phyloP scores from a whole-genome alignment of 768 basidiomycete species.

The Postia placenta region DNA sequence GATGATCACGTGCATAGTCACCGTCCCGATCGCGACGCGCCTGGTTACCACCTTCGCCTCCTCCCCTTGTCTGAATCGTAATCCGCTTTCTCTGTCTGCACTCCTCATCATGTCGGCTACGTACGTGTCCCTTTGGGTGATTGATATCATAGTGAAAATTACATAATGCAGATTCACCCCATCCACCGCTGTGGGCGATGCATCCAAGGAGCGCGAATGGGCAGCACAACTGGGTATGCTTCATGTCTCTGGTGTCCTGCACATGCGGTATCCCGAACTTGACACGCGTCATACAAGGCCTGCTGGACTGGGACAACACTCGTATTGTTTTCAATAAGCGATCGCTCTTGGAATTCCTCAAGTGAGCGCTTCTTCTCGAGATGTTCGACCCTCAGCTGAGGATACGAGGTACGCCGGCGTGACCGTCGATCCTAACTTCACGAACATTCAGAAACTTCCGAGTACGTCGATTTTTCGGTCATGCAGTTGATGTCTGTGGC shows the following conservation, averaged over 20 bases:
- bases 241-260: too few relatives aligned
- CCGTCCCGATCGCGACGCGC: too few relatives aligned
- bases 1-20: too few relatives aligned
- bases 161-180: slow-evolving; percentile 47
- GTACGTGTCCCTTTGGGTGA: too few relatives aligned
- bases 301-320: slow-evolving; percentile 78
- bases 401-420: slow-evolving; percentile 57
- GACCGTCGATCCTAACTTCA: slow-evolving; percentile 72
- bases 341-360: slow-evolving; percentile 69
- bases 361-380: slow-evolving; percentile 35
- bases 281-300: slow-evolving; percentile 36
- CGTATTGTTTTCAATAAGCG: slow-evolving; percentile 78
- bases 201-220: slow-evolving; percentile 71
- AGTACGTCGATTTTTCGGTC: slow-evolving; percentile 36
- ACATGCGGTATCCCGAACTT: too few relatives aligned
- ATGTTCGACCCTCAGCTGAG: slow-evolving; percentile 4
- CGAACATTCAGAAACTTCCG: slow-evolving; percentile 70
- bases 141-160: too few relatives aligned
- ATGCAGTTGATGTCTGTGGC: too few relatives aligned
- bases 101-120: too few relatives aligned
- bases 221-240: slow-evolving; percentile 51
- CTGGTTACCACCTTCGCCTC: too few relatives aligned
- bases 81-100: too few relatives aligned
- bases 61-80: too few relatives aligned
- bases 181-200: slow-evolving; percentile 46